Conservation (phyloP, 1,139 yeast species). For the Suhomyces terraborum region DNA sequence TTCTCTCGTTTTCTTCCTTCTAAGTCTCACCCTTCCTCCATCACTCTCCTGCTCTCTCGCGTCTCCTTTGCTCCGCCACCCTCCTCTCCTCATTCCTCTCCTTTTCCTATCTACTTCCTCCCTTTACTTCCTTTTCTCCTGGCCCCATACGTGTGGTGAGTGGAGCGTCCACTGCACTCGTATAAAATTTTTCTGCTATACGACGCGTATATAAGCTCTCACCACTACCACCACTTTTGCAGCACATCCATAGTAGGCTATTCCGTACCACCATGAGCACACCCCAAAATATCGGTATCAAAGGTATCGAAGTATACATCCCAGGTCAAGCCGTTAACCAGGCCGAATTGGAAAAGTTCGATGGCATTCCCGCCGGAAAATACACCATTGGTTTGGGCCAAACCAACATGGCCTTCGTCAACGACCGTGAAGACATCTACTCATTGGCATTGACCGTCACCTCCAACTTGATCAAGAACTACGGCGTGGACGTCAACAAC, state of each 20-base stretch:
- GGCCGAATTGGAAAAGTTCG: slow-evolving; percentile 79
- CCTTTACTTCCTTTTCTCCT: too few relatives aligned
- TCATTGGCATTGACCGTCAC: slow-evolving; percentile 86
- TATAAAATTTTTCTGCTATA: slow-evolving; percentile 12
- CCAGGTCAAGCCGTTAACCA: slow-evolving; percentile 87
- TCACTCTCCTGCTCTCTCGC: background rate
- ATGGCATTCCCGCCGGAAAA: slow-evolving; percentile 89
- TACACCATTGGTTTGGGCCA: slow-evolving; percentile 98
- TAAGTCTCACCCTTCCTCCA: background rate
- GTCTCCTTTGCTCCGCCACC: background rate
- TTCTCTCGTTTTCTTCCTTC: too few relatives aligned
- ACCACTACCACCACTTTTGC: slow-evolving; percentile 3
- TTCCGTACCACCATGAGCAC: slow-evolving; percentile 15
- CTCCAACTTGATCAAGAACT: slow-evolving; percentile 72
- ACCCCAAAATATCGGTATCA: slow-evolving; percentile 90
- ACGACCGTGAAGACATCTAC: slow-evolving; percentile 96
- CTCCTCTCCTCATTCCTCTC: slow-evolving; percentile 4
- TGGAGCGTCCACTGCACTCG: too few relatives aligned
- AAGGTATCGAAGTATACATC: slow-evolving; percentile 89
- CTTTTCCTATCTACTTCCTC: too few relatives aligned
- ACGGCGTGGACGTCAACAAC: slow-evolving; percentile 74
- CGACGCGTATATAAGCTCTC: slow-evolving; percentile 9
- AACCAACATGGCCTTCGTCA: slow-evolving; percentile 96
- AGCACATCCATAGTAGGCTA: background rate
- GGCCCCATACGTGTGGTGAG: too few relatives aligned